Conservation (phyloP, 2,329 filamentous ascomycete genomes). For the Fusarium lateritium region DNA sequence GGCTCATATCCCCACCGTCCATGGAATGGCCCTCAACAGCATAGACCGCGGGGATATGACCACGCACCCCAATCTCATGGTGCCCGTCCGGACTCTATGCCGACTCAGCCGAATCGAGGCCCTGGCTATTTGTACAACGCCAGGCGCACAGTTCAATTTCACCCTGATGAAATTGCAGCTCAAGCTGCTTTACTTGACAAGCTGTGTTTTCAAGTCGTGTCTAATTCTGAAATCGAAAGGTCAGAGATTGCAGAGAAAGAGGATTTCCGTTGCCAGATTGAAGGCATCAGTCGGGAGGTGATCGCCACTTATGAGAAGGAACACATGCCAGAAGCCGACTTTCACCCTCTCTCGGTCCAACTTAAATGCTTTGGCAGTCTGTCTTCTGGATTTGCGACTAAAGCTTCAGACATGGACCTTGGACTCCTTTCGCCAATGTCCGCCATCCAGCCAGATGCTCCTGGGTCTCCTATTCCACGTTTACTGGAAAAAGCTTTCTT, state of each 20-base stretch:
- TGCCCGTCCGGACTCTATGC: constrained; percentile 17
- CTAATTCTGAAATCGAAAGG: constrained; percentile 72
- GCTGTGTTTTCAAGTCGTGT: constrained; percentile 62
- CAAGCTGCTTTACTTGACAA: constrained; percentile 66
- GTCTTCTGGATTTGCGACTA: constrained; percentile 87
- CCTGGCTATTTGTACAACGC: constrained; percentile 42
- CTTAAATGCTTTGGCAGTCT: constrained; percentile 87
- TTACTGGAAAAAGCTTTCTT: constrained; percentile 83
- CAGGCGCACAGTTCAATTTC: constrained; percentile 50
- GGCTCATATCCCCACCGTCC: constrained; percentile 33
- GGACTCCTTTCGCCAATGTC: constrained; percentile 79
- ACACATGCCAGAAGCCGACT: constrained; percentile 58
- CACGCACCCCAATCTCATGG: constrained; percentile 42
- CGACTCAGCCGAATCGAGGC: constrained; percentile 27
- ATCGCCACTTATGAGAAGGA: constrained; percentile 67
- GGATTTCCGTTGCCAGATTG: constrained; percentile 74
- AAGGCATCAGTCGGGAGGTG: constrained; percentile 73
- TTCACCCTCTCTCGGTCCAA: constrained; percentile 71
- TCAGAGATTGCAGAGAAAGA: constrained; percentile 80
- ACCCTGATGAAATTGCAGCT: constrained; percentile 62
- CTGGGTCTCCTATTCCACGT: constrained; percentile 76
- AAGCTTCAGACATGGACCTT: constrained; percentile 92
- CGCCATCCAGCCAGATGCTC: constrained; percentile 64
- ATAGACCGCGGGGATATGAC: constrained; percentile 43
- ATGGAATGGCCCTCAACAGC: constrained; percentile 45